Conservation (phyloP, 805 yeast genomes). For the Candida krabiensis region DNA sequence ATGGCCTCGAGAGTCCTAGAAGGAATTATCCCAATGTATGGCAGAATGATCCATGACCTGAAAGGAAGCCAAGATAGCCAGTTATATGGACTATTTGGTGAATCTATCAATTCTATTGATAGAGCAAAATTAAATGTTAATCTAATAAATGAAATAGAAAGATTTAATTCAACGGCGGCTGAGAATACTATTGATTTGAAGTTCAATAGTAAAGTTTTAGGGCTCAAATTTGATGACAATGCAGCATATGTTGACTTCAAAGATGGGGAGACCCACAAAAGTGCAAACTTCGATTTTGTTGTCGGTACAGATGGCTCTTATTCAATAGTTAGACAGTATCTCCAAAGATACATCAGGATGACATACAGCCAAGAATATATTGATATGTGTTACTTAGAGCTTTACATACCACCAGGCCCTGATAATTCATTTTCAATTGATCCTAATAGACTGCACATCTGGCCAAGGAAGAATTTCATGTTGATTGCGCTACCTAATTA, state of each 20-base stretch:
- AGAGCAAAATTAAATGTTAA: constrained; percentile 65
- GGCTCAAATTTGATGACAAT: constrained; percentile 35
- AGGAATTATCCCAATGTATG: constrained; percentile 79
- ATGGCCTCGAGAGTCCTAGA: constrained; percentile 57
- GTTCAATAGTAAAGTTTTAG: constrained; percentile 59
- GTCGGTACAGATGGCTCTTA: constrained; percentile 88
- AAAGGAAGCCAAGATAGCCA: constrained; percentile 67
- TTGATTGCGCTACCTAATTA: constrained; percentile 83
- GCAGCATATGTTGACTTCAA: constrained; percentile 9
- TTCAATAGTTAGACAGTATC: constrained; percentile 66
- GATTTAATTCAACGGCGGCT: constrained; percentile 29
- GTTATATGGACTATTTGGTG: constrained; percentile 77
- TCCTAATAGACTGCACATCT: constrained; percentile 82
- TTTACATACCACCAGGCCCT: constrained; percentile 64
- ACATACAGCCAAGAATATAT: constrained; percentile 74
- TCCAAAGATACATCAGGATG: constrained; percentile 69
- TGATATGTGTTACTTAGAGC: constrained; percentile 80
- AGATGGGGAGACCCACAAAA: constrained; percentile 2
- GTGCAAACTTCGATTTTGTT: constrained; percentile 51
- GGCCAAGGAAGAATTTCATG: constrained; percentile 90
- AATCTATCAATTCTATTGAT: constrained; percentile 82
- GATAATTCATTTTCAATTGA: constrained; percentile 49
- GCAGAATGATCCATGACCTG: constrained; percentile 82
- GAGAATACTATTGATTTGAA: constrained; percentile 37
- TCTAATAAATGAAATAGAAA: constrained; percentile 63